A percentile compares a stretch with the other conserved stretches of the same genome.
Conservation (phyloP, 129 eudicot genomes). For the Chrysanthemum makinoi region DNA sequence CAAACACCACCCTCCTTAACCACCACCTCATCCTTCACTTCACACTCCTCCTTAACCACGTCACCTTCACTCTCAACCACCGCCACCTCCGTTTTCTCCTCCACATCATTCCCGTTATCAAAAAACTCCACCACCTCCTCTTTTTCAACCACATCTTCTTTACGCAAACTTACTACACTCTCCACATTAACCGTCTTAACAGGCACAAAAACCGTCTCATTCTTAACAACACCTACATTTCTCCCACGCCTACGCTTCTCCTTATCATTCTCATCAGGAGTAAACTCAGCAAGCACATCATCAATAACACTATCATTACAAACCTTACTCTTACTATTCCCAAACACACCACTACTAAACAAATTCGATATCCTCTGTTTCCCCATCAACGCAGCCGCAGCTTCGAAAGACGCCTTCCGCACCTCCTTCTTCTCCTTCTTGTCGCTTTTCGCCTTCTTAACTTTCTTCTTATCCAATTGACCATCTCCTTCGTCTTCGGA, state of each 20-base stretch:
- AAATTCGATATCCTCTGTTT: slow-evolving; percentile 69
- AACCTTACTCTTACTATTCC: slow-evolving; percentile 39
- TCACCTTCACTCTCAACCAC: slow-evolving; percentile 12
- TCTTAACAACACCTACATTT: slow-evolving; percentile 3
- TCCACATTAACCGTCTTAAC: slow-evolving; percentile 34
- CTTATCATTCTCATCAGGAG: slow-evolving; percentile 80
- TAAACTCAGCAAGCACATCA: slow-evolving; percentile 84
- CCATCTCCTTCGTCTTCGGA: slow-evolving; percentile 69
- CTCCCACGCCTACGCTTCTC: slow-evolving; percentile 60
- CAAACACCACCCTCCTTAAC: slow-evolving; percentile 43
- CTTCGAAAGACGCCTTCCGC: slow-evolving; percentile 51
- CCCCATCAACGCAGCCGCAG: slow-evolving; percentile 92
- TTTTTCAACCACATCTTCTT: slow-evolving; percentile 24
- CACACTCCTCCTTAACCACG: slow-evolving; percentile 25
- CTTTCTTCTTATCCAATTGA: slow-evolving; percentile 47
- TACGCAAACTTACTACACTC: slow-evolving; percentile 18
- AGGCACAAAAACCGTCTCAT: neutral
- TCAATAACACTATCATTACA: slow-evolving; percentile 77
- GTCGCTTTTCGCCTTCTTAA: slow-evolving; percentile 36
- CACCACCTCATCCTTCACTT: slow-evolving; percentile 40
- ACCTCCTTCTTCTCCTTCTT: slow-evolving; percentile 39
- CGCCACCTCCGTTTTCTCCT: slow-evolving; percentile 23
- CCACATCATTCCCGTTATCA: slow-evolving; percentile 11
- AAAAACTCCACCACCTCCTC: slow-evolving; percentile 16
- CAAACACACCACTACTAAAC: slow-evolving; percentile 75